Base-by-base conservation (phyloP, 169 alveolate species). In the Cytauxzoon felis region DNA sequence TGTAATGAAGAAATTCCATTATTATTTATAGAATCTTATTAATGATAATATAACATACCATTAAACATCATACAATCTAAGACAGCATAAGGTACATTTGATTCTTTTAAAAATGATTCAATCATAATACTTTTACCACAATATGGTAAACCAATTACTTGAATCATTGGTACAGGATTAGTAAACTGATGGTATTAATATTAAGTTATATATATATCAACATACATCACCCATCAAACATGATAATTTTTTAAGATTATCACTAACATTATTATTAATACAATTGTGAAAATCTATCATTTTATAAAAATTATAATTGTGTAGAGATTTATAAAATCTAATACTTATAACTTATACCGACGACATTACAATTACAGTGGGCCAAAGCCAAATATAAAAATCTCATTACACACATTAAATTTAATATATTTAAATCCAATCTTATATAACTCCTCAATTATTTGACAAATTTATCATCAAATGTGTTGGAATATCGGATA, bases 101-200 rank as follows among this genome's bases (percentile, higher is more conserved):
- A 26, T 0, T 41, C 30, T 2, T 11, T 3, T 6, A 66, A n/a
- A 7, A 43, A 3, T 18, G n/a, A 1, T 30, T 43, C 68, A 6
- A 53, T 30, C 11, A 24, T 13, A 13, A 11, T 32, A 11, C 36
- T 19, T 34, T 40, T 30, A 0, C 50, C 78, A 0, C 29, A 0
- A 4, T 16, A 40, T 6, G 48, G 24, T 33, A 24, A 3, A 16
- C 78, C 68, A 33, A 52, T 24, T 18, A 66, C 21, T 33, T 66
- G 78, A 36, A 66, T 11, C 23, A 38, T 0, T 7, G 78, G 78
- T 1, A 52, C 78, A 18, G 78, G 78, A 49, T 66, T 62, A 11
- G 23, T 1, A 32, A 51, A 66, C 78, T 66, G 63, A 2, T 18
- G 3, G 4, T 1, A 0, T 21, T 30, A 40, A 26, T 18, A 5